These are phyloP conservation scores for Knoxdaviesia capensis DNA, from an alignment of 2,329 filamentous ascomycete species.

Conservation along the genomic window DNA sequence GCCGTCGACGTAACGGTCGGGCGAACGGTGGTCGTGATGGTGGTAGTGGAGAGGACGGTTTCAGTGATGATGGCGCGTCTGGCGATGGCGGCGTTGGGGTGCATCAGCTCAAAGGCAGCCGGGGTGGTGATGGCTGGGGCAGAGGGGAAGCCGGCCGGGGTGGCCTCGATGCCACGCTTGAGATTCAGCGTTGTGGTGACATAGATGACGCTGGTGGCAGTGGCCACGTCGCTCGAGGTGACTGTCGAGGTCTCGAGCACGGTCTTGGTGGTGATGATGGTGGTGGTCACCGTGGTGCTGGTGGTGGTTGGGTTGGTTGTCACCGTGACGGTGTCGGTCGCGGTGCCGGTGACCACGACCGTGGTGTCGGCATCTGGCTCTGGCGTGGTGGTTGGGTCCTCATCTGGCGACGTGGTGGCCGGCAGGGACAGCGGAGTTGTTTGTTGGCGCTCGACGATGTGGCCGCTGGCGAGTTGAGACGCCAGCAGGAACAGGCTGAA, in stretches of 20 bases:
- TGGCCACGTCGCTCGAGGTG: slow-evolving; percentile 14
- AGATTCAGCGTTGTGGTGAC: slow-evolving; percentile 15
- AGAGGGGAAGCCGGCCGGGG: slow-evolving; percentile 8
- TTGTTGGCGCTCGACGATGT: not conserved
- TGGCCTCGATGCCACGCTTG: slow-evolving; percentile 13
- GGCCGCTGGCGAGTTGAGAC: not conserved
- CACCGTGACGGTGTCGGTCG: slow-evolving; percentile 12
- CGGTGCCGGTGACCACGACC: slow-evolving; percentile 8
- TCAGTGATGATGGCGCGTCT: slow-evolving; percentile 10
- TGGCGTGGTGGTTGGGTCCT: slow-evolving; percentile 5
- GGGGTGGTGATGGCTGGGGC: not conserved
- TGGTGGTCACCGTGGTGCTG: slow-evolving; percentile 11
- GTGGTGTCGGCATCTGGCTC: slow-evolving; percentile 2
- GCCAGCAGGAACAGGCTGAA: not conserved
- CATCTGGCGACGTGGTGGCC: not conserved
- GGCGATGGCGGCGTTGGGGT: not conserved
- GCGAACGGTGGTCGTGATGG: slow-evolving; percentile 9
- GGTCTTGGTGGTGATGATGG: slow-evolving; percentile 13
- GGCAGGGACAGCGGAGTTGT: not conserved
- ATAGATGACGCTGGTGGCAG: slow-evolving; percentile 15
- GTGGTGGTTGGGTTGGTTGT: slow-evolving; percentile 10
- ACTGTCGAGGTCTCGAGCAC: slow-evolving; percentile 15
- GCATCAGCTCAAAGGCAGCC: not conserved
- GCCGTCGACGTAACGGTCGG: slow-evolving; percentile 4
- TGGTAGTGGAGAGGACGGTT: slow-evolving; percentile 13